These are phyloP conservation scores for Exophiala calicioides DNA, from an alignment of 2,329 filamentous ascomycete species.

Conservation along the genomic window DNA sequence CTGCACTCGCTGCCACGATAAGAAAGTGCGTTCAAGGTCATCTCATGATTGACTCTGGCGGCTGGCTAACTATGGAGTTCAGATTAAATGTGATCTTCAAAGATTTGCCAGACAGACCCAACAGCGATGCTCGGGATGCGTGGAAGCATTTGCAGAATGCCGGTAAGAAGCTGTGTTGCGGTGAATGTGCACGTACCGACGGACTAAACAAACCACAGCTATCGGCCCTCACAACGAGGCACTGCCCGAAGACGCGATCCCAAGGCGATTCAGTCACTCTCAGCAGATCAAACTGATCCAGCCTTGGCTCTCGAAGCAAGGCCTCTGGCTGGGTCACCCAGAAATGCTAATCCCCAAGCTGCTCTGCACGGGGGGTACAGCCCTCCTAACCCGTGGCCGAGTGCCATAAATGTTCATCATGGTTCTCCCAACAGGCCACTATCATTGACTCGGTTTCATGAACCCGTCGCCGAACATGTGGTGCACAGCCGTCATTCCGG, in stretches of 20 bases:
- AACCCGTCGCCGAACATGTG: not conserved
- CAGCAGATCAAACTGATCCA: not conserved
- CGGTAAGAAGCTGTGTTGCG: not conserved
- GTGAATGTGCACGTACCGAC: not conserved
- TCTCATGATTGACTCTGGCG: not conserved
- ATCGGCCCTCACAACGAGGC: slow-evolving; percentile 5
- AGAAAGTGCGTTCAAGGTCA: slow-evolving; percentile 5
- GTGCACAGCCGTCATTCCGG: not conserved
- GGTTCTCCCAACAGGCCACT: not conserved
- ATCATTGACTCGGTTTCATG: not conserved
- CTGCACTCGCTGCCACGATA: slow-evolving; percentile 11
- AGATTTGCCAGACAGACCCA: not conserved
- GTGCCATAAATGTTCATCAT: slow-evolving; percentile 1
- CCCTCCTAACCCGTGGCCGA: not conserved
- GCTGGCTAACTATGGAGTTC: not conserved
- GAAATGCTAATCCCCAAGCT: not conserved
- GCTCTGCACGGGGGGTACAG: not conserved
- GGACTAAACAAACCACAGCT: not conserved
- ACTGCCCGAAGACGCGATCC: slow-evolving; percentile 6
- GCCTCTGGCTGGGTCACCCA: not conserved
- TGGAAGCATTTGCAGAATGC: slow-evolving; percentile 8
- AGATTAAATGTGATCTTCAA: slow-evolving; percentile 9
- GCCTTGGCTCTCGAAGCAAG: not conserved
- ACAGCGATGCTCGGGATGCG: slow-evolving; percentile 3
- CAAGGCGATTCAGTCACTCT: not conserved